These are phyloP conservation scores for Botryotinia narcissicola DNA, from an alignment of 2,329 filamentous ascomycete genomes.

Conservation along the genomic window DNA sequence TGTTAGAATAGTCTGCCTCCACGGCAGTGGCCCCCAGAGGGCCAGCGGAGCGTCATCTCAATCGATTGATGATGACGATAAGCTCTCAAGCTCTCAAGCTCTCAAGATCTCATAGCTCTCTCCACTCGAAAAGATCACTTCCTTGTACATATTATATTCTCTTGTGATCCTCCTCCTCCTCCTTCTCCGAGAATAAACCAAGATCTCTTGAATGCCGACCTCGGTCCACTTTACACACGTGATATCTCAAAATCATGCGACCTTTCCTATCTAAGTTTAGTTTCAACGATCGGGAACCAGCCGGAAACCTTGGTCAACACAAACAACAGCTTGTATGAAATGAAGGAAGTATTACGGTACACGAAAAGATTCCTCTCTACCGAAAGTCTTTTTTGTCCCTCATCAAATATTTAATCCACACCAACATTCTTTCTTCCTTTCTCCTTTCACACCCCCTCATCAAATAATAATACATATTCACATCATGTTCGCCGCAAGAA, in stretches of 20 bases:
- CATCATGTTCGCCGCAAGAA: slow-evolving; percentile 71
- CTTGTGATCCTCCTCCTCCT: not conserved
- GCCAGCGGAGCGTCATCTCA: not conserved
- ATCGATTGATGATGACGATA: not conserved
- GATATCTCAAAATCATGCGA: not conserved
- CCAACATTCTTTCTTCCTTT: slow-evolving; percentile 22
- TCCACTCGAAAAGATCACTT: not conserved
- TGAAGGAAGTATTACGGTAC: not conserved
- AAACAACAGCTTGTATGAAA: not conserved
- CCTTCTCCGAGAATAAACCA: not conserved
- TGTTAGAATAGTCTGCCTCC: not conserved
- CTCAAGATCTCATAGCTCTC: not conserved
- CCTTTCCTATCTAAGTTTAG: not conserved
- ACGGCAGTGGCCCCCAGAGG: not conserved
- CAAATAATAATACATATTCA: slow-evolving; percentile 11
- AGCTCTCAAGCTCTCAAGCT: not conserved
- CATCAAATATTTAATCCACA: slow-evolving; percentile 21
- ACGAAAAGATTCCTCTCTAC: slow-evolving; percentile 15
- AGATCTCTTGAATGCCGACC: not conserved
- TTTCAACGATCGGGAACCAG: not conserved
- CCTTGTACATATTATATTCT: not conserved
- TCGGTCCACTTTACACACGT: slow-evolving; percentile 3
- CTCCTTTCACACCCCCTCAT: slow-evolving; percentile 11
- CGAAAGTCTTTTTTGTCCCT: slow-evolving; percentile 13
- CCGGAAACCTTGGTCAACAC: slow-evolving; percentile 9